Evolutionary conservation across 768 basidiomycete genomes (phyloP), one percentile per base, ranked within the genome.

Genomic region (Mycena leptocephala): DNA sequence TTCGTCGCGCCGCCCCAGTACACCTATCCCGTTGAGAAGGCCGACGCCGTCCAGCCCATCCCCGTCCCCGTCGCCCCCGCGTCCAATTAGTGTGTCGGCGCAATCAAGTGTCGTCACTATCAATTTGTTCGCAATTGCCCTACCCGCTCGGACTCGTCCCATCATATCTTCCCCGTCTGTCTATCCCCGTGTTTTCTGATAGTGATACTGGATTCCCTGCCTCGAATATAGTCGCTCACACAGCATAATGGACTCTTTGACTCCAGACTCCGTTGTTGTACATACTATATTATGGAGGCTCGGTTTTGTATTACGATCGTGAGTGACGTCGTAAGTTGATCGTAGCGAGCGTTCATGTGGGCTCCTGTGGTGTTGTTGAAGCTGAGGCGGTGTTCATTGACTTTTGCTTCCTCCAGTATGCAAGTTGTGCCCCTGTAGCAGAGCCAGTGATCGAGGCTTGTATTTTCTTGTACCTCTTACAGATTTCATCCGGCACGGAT

Each of bases 1-100:
- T 84, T 87, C 72, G 85, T 88, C 59, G 82, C 90, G 22, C 92
- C 93, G 28, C 93, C 93, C 24, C 82, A 87, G 76, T 94, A 94
- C 83, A 85, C 86, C 56, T 86, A 84, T 62, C 69, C 70, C 79
- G 78, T 84, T 72, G n/a, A 93, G 85, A 93, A 92, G 83, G 83
- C 83, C 65, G 84, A 39, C 13, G 30, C 14, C 26, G 65, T 18
- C 24, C 59, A 66, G 55, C 32, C 72, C 22, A 9, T 61, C 26
- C 24, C 72, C 18, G 28, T 59, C 30, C 5, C 55, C 39, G 64
- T 26, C 14, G 68, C 59, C n/a, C n/a, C n/a, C n/a, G 68, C 59
- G 35, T 20, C 55, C 39, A 70, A 70, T 55, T 70, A 59, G 22
- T 26, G 59, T 41, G 46, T 18, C 24, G 7, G 11, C 24, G 48